Base-by-base conservation (phyloP, 2,329 filamentous ascomycete species). In the Pseudocercospora eumusae region DNA sequence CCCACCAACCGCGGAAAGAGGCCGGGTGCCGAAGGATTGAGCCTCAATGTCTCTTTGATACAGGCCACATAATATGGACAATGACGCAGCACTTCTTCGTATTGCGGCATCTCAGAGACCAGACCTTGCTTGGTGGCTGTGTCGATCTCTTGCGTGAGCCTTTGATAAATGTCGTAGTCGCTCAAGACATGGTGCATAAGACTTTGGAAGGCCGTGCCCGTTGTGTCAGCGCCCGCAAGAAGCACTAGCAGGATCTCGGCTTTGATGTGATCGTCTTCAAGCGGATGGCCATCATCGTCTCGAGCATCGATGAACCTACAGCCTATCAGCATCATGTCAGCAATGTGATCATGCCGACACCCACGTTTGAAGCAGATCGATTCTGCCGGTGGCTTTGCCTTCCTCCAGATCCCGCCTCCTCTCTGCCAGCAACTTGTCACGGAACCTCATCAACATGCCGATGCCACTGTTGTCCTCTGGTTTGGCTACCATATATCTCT, bases 361-460 rank as follows among this genome's bases (percentile, higher is more conserved):
- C 7, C 62, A 81, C 69, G 80, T 84, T 66, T 86, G 83, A 4
- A 87, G 75, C 0, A 86, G 74, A 67, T 86, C 84, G 21, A 81
- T 74, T 4, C 81, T 77, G 1, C 76, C 77, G 5, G 73, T 68
- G 0, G 77, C 74, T 9, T 79, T 81, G 0, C 80, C 82, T 4
- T 74, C 70, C 55, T 80, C 75, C 20, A 84, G 76, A 56, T 84
- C 81, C 25, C 76, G 70, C 23, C 80, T 72, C 0, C 84, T 78
- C 64, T 84, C 73, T 21, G 73, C 69, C 60, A 86, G 79, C 1
- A 86, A 76, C 25, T 77, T 76, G 65, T 86, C 84, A 3, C 83
- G 81, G 71, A 85, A 86, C 8, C 81, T 76, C 82, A 86, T 86
- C 59, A 86, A 68, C 1, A 78, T 80, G 0, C 83, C 83, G 33